Base-by-base conservation (phyloP, 768 basidiomycete species). In the Leccinum longicurvipes region DNA sequence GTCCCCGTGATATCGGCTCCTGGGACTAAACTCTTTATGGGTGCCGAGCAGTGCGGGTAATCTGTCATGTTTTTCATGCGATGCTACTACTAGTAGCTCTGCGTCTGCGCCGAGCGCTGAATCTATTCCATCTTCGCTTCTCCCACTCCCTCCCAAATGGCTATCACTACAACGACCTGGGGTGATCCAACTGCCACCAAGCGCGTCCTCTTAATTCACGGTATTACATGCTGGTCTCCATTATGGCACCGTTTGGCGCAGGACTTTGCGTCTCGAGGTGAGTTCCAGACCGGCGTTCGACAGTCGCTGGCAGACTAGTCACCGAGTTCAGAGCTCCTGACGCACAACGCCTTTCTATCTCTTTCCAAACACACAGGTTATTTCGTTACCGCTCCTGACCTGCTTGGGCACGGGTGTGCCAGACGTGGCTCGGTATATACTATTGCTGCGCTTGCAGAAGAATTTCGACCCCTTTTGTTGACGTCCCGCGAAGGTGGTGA, bases 381-480 rank as follows among this genome's bases (percentile, higher is more conserved):
- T n/a, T 55, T 59, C 23, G 67, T 67, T 42, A 55, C 28, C 0
- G 67, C 67, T 7, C 67, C 67, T 9, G 63, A 65, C 42, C 34
- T 63, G 1, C 61, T 67, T 25, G 63, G 65, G 15, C 69, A 71
- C 11, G 67, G 59, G 0, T 25, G 19, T 15, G 54, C 60, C 10
- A 32, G 44, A 6, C 56, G 52, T 19, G 8, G 23, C 7, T 42
- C 62, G 1, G 55, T 55, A 14, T 68, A 66, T 25, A 57, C 63
- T 21, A 11, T 67, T 14, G 24, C 29, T 9, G 54, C 63, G 4
- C 15, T 65, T 14, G 55, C 24, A 10, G 39, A 59, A 4, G 65
- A 62, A 44, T 55, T 65, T 9, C 34, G 17, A 0, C 60, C 63
- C 1, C 31, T 63, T 27, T 27, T 46, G 8, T 45, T 67, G 6